A percentile compares a stretch with the other conserved stretches of the same genome.
Evolutionary conservation across 495 filamentous ascomycete genomes (phyloP).

Genomic region (Trichoderma gamsii): DNA sequence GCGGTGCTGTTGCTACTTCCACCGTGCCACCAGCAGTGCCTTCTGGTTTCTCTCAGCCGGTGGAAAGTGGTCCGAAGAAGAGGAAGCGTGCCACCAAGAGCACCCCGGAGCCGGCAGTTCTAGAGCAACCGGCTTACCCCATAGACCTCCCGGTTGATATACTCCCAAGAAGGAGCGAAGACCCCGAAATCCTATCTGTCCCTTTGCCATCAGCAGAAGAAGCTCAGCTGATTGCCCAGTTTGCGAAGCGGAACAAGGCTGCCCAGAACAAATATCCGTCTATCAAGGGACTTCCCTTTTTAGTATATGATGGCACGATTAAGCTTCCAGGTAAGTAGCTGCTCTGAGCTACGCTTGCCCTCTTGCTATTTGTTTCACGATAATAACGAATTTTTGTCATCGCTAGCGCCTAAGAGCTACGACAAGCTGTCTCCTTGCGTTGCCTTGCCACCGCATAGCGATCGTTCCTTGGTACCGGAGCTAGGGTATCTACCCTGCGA

Average conservation of each 20-base stretch:
- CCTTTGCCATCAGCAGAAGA: constrained; percentile 7
- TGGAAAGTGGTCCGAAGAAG: neutral
- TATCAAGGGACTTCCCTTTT: constrained; percentile 2
- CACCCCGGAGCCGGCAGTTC: neutral
- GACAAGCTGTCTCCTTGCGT: constrained; percentile 17
- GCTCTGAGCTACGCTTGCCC: neutral
- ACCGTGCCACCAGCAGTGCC: neutral
- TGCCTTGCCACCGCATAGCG: constrained; percentile 7
- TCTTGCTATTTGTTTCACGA: neutral
- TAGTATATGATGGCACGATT: constrained; percentile 6
- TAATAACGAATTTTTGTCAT: neutral
- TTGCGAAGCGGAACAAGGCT: constrained; percentile 14
- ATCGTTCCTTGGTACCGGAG: constrained; percentile 4
- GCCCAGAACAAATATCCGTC: constrained; percentile 14
- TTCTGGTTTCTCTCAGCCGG: neutral
- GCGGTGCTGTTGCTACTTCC: neutral
- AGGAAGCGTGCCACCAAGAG: constrained; percentile 9
- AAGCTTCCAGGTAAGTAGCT: constrained; percentile 14
- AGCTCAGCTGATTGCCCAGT: neutral
- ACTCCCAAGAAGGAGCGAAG: neutral
- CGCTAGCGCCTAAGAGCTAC: constrained; percentile 15
- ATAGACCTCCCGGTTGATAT: neutral
- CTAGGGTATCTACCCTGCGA: constrained; percentile 13
- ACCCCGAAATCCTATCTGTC: neutral
- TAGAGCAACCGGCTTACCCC: constrained; percentile 1